phyloP scores from a whole-genome alignment of 1,139 yeast species.

The Candida albicans region DNA sequence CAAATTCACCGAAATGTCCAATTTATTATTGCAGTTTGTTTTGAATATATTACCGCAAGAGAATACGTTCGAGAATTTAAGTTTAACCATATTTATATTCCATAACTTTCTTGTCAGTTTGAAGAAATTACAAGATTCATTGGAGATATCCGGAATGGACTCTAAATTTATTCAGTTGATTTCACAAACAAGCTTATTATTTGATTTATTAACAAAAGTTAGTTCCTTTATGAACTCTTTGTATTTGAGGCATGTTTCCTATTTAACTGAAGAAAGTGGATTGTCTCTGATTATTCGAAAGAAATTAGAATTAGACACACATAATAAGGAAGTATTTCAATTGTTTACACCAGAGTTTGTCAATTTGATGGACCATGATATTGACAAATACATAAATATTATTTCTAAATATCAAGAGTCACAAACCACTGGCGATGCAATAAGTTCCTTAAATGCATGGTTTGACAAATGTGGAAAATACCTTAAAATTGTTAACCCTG shows the following conservation, averaged over 20 bases:
- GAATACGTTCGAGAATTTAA: constrained; percentile 8
- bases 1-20: constrained; percentile 3
- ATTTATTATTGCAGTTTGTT: constrained; percentile 13
- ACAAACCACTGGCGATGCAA: constrained; percentile 8
- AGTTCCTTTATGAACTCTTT: constrained; percentile 8
- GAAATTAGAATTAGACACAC: background rate
- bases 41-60: constrained; percentile 6
- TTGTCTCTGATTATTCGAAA: constrained; percentile 5
- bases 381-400: constrained; percentile 24
- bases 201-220: constrained; percentile 4
- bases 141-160: constrained; percentile 8
- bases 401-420: constrained; percentile 5
- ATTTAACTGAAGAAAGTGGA: constrained; percentile 9
- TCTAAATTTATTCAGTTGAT: constrained; percentile 9
- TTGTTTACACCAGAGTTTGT: constrained; percentile 24
- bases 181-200: constrained; percentile 4
- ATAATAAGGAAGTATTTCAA: background rate
- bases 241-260: constrained; percentile 6
- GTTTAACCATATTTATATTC: constrained; percentile 17
- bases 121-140: constrained; percentile 14
- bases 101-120: constrained; percentile 26
- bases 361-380: constrained; percentile 26
- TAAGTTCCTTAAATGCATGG: constrained; percentile 24
- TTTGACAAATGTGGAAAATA: constrained; percentile 20
- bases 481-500: background rate